phyloP scores from a whole-genome alignment of 352 stramenopile genomes.

The Vaucheria bursata region DNA sequence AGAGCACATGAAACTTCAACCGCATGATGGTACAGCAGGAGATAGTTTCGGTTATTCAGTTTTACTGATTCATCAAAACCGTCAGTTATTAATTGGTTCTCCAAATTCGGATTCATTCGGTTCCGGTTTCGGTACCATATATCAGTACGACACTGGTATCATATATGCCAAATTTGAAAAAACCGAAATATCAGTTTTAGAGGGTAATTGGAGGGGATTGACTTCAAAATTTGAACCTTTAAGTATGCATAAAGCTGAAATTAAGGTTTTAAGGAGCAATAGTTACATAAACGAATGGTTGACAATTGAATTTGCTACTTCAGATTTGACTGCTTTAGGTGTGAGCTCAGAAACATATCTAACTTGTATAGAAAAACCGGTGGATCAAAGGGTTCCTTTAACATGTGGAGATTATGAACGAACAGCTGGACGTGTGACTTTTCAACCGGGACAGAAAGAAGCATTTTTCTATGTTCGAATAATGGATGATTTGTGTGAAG shows the following conservation, averaged over 20 bases:
- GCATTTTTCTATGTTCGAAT: constrained; percentile 76
- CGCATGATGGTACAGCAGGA: constrained; percentile 50
- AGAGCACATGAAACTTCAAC: constrained; percentile 53
- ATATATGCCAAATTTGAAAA: constrained; percentile 56
- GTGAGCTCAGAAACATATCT: constrained; percentile 56
- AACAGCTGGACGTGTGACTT: constrained; percentile 70
- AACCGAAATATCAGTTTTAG: constrained; percentile 65
- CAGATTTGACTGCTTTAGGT: constrained; percentile 60
- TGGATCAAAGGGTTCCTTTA: not conserved
- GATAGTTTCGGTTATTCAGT: constrained; percentile 74
- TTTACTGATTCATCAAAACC: constrained; percentile 49
- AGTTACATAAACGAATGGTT: constrained; percentile 41
- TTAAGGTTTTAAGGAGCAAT: constrained; percentile 53
- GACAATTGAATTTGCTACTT: constrained; percentile 58
- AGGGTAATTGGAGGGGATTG: constrained; percentile 27
- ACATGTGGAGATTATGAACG: constrained; percentile 66
- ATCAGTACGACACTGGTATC: constrained; percentile 77
- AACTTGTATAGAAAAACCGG: constrained; percentile 45
- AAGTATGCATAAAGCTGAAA: constrained; percentile 46
- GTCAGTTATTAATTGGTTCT: not conserved
- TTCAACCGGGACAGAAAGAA: constrained; percentile 67
- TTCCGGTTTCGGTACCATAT: constrained; percentile 71
- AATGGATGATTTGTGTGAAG: constrained; percentile 82
- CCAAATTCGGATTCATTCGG: constrained; percentile 59
- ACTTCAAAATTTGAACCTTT: constrained; percentile 14